Evolutionary conservation across 371 early-diverging fungal genomes (phyloP), one percentile per base, ranked within the genome.

Genomic region (Rhizomucor miehei): DNA sequence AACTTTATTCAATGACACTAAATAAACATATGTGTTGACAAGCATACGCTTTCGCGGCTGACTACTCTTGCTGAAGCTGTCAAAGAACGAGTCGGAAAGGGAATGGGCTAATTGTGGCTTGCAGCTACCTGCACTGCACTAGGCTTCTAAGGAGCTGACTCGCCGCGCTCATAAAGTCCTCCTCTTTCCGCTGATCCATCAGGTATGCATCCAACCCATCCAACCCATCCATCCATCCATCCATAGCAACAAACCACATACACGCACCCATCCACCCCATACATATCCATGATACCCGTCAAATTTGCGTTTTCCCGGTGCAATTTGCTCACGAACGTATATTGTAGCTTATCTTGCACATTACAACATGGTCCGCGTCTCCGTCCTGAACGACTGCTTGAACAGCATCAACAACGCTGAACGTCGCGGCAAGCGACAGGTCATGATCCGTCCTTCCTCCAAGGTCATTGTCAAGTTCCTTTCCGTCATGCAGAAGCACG

Each of bases 381-480:
- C 69, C 43, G 69, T 69, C 43, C 56, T 64, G 80, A 88, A 88
- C 87, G 95, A 95, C 80, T 91, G 92, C 84, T 84, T 97, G 63
- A 98, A 94, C 87, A 87, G 85, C 85, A 98, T 99, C 80, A 90
- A 90, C 90, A 99, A 99, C 75, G 57, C 59, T 37, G 59, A 59
- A 44, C 56, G 54, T 38, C 62, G 65, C 47, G 97, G 96, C 61
- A 96, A 95, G 87, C 88, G 96, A 66, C 95, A 97, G 80, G 97
- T 98, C 51, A 63, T 97, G 56, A 78, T 99, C 73, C 89, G 95
- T 57, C 93, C 94, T 57, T 88, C 89, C 60, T 95, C 95, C 75
- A 96, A 96, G 86, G 95, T 97, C 74, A 88, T 95, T 62, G 84
- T 94, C 84, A 91, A 92, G 84, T 99, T 99, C 88, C 80, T 99